phyloP scores from a whole-genome alignment of 2,329 filamentous ascomycete genomes.

The Penicillium sp. region DNA sequence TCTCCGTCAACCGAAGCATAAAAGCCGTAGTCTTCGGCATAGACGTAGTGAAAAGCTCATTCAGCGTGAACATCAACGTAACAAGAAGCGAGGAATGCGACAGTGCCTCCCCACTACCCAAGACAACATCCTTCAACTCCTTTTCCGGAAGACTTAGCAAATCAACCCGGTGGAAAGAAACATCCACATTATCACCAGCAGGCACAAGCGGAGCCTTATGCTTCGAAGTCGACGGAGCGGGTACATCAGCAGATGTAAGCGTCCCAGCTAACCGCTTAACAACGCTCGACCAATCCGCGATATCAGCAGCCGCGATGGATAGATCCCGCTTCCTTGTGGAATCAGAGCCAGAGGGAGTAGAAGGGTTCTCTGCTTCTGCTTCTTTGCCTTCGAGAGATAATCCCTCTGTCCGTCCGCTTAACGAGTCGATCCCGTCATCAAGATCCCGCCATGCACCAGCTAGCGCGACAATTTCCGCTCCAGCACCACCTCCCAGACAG shows the following conservation, averaged over 20 bases:
- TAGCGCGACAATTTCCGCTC: conserved; percentile 66
- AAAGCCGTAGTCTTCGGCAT: conserved; percentile 74
- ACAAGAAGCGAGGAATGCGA: conserved; percentile 54
- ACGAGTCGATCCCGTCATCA: conserved; percentile 8
- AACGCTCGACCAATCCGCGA: conserved; percentile 72
- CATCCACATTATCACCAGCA: conserved; percentile 3
- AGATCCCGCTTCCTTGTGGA: conserved; percentile 19
- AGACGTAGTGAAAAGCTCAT: conserved; percentile 84
- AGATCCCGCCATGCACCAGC: conserved; percentile 52
- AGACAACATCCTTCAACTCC: conserved; percentile 39
- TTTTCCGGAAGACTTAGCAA: conserved; percentile 45
- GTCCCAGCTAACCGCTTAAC: conserved; percentile 57
- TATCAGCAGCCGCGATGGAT: conserved; percentile 70
- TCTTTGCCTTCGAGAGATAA: conserved; percentile 17
- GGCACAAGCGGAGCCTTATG: conserved; percentile 32
- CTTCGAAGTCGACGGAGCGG: conserved; percentile 27
- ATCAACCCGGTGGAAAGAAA: conserved; percentile 53
- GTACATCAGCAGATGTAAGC: conserved; percentile 46
- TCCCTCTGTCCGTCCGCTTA: conserved; percentile 13
- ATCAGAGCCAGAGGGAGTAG: neutral
- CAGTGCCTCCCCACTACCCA: conserved; percentile 1
- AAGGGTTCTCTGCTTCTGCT: neutral
- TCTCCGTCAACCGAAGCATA: conserved; percentile 65
- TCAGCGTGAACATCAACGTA: conserved; percentile 90
- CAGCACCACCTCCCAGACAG: conserved; percentile 65